Base-by-base conservation (phyloP, 345 rosid genomes). In the Euphorbia pulcherrima region DNA sequence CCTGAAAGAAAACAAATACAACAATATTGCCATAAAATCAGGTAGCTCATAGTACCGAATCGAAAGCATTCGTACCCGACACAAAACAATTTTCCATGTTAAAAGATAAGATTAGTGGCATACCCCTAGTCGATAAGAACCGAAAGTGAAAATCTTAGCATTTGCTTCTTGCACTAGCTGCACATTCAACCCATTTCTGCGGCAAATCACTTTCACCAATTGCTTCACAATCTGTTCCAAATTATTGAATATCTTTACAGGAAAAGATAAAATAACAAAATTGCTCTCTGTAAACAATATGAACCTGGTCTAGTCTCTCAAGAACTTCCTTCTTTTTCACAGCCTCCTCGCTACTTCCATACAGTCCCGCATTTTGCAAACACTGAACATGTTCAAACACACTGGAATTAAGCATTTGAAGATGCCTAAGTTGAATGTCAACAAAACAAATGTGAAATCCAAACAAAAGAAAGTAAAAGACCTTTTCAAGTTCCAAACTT, bases 41-140 rank as follows among this genome's bases (percentile, higher is more conserved):
- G 53, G 35, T 6, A 62, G 65, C 28, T 40, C 65, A 40, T 0
- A 23, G 52, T 24, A 17, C 20, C 40, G 21, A 2, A 35, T 8
- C 20, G 16, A 60, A 60, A 52, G 6, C 14, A 26, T 59, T 60
- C 46, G 16, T n/a, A 16, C 21, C 13, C 37, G 12, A 17, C 51
- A 6, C 8, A 56, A 56, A 50, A 18, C 54, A 48, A 61, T 4
- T 37, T 39, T 23, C 33, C n/a, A 23, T 3, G 30, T 8, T 12
- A 3, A 54, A 21, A 8, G 60, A 65, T 40, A 20, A 73, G 39
- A 60, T 67, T n/a, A 63, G 41, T 70, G 52, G 29, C 83, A 78
- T 91, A 94, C 99, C 97, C 99, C 99, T 62, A 89, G 82, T 13
- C 99, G 95, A 79, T 94, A 91, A 68, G 99, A 91, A 78, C 99